Evolutionary conservation across 2,329 filamentous ascomycete species (phyloP), one percentile per base, ranked within the genome.

Genomic region (Aspergillus fischeri): DNA sequence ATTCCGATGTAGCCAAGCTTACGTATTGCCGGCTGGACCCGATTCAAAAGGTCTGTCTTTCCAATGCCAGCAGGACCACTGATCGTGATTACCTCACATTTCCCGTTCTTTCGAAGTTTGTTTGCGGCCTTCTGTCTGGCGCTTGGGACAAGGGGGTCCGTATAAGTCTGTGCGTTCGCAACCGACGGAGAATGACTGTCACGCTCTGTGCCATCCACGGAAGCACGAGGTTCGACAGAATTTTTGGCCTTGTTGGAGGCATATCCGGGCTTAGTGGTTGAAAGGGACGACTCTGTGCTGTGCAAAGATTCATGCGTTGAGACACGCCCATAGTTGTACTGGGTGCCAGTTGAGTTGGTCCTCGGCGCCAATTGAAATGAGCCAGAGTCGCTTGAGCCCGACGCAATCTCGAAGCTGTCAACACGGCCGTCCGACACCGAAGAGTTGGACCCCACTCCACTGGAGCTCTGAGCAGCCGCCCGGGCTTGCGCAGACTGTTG

Each of bases 11-110:
- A 87, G 5, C 84, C 84, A 57, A 81, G 72, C 61, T 78, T 81
- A 32, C 85, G 80, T 42, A 84, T 83, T 24, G 76, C 75, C 9
- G 80, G 75, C 60, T 86, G 83, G 8, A 86, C 77, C 55, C 80
- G 81, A 61, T 84, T 83, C 17, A 87, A 72, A 6, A 87, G 73
- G 56, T 83, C 81, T 1, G 83, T 83, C 66, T 87, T 87, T 17
- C 85, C 85, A 35, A 83, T 76, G 2, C 85, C 85, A 49, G 83
- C 78, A 20, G 77, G 73, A 21, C 84, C 85, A 52, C 75, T 80
- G 45, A 87, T 80, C 17, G 80, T 78, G 48, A 87, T 79, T 4
- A 87, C 74, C 65, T 87, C 84, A 53, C 81, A 85, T 53, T 87
- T 85, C 21, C 79, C 79, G 63, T 76, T 78, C 45, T 77, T 76